These are phyloP conservation scores for Dalbergia oliveri DNA, from an alignment of 306 rosid species.

Conservation along the genomic window DNA sequence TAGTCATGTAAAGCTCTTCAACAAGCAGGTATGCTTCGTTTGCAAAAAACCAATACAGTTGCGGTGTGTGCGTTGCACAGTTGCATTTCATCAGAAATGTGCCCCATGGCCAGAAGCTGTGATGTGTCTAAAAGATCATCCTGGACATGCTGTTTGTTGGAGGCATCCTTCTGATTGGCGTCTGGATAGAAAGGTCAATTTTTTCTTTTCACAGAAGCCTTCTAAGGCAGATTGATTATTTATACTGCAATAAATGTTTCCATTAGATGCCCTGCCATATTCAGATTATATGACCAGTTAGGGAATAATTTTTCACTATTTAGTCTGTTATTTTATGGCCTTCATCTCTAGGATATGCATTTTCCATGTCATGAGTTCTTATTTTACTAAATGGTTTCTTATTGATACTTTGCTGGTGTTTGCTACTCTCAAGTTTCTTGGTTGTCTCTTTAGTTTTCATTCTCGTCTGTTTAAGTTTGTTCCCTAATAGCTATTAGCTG, in stretches of 20 bases:
- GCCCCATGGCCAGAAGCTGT: slow-evolving; percentile 90
- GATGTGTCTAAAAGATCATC: slow-evolving; percentile 54
- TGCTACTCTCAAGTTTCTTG: slow-evolving; percentile 23
- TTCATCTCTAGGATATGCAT: background rate
- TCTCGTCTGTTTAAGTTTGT: background rate
- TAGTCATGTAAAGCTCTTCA: slow-evolving; percentile 29
- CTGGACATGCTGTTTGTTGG: slow-evolving; percentile 85
- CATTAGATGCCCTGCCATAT: background rate
- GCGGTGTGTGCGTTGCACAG: slow-evolving; percentile 72
- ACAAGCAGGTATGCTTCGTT: slow-evolving; percentile 74
- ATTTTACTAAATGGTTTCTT: background rate
- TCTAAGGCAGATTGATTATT: background rate
- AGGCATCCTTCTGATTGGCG: slow-evolving; percentile 82
- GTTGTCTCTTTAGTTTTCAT: background rate
- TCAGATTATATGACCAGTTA: slow-evolving; percentile 8
- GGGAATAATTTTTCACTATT: background rate
- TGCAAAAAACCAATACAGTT: slow-evolving; percentile 71
- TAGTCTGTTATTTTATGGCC: background rate
- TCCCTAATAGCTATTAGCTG: background rate
- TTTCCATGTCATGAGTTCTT: background rate
- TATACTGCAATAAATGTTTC: slow-evolving; percentile 6
- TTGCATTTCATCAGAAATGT: slow-evolving; percentile 80
- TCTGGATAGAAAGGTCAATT: slow-evolving; percentile 72
- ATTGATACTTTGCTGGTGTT: background rate
- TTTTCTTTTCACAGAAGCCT: slow-evolving; percentile 66